Base-by-base conservation (phyloP, 2,329 filamentous ascomycete species). In the Paraphoma chrysanthemicola region DNA sequence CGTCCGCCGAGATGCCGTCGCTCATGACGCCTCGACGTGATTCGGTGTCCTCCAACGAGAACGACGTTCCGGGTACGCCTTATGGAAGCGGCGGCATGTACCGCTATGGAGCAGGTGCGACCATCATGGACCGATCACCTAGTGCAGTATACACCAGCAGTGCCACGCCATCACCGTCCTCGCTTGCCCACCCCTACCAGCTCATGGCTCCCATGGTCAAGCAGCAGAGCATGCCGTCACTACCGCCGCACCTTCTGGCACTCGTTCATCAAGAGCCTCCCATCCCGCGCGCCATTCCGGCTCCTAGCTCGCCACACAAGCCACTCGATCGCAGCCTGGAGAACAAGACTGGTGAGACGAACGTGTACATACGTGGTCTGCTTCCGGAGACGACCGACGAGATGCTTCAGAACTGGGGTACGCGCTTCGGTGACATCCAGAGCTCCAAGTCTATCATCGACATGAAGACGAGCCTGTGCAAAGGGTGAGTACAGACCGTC, bases 371-470 rank as follows among this genome's bases (percentile, higher is more conserved):
- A 63, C 92, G 95, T 59, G 96, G 96, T 16, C 89, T 99, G 60
- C 91, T 96, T 62, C 94, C 95, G 0, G 94, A 96, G 68, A 99
- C 94, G 0, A 95, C 96, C 47, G 95, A 99, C 71, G 91, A 96
- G 48, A 89, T 96, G 73, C 82, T 99, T 16, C 86, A 90, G 68
- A 83, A 84, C 43, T 98, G 95, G 79, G 90, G 94, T 43, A 84
- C 87, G 66, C 91, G 94, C 48, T 99, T 98, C 73, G 96, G 95
- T 42, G 88, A 90, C 58, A 95, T 99, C 55, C 92, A 97, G 80
- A 96, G 93, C 64, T 97, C 93, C 72, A 99, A 99, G 83, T 95
- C 96, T 12, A 99, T 99, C 79, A 96, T 99, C 71, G 96, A 99
- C 79, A 90, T 93, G 50, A 89, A 90, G 66, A 96, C 92, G 47